A percentile compares a stretch with the other conserved stretches of the same genome.
These are phyloP conservation scores for Blastocystis sp. DNA, from an alignment of 352 stramenopile species.

Conservation along the genomic window DNA sequence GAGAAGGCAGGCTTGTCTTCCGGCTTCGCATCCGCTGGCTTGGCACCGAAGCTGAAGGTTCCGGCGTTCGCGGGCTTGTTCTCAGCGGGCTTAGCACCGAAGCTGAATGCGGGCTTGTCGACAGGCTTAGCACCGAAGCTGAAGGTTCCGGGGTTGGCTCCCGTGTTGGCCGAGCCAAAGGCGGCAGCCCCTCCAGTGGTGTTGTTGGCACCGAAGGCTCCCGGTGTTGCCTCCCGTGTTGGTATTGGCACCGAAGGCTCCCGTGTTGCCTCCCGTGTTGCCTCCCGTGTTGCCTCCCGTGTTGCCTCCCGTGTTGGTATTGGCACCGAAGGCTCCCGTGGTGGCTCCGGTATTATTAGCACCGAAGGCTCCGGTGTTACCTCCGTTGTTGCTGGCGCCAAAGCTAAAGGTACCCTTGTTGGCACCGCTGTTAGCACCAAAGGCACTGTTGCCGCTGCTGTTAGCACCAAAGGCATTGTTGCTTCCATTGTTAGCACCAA, in stretches of 20 bases:
- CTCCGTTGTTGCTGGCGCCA: background rate
- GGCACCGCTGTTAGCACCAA: background rate
- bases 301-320: background rate
- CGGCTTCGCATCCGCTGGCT: background rate
- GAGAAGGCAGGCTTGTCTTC: background rate
- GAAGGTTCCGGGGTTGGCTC: background rate
- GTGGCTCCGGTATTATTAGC: background rate
- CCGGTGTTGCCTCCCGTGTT: too few species aligned
- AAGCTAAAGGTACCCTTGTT: background rate
- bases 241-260: background rate
- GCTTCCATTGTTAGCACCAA: background rate
- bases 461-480: background rate
- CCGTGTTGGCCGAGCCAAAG: background rate
- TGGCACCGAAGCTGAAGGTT: conserved; percentile 9
- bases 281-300: background rate
- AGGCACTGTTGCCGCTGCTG: background rate
- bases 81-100: conserved; percentile 18
- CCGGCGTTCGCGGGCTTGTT: background rate
- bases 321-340: background rate
- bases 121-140: background rate
- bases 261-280: background rate
- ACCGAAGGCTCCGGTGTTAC: background rate
- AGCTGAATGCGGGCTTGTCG: conserved; percentile 22
- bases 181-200: background rate
- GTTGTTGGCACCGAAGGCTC: background rate